Base-by-base conservation (phyloP, 2,329 filamentous ascomycete genomes). In the Fonsecaea pedrosoi region DNA sequence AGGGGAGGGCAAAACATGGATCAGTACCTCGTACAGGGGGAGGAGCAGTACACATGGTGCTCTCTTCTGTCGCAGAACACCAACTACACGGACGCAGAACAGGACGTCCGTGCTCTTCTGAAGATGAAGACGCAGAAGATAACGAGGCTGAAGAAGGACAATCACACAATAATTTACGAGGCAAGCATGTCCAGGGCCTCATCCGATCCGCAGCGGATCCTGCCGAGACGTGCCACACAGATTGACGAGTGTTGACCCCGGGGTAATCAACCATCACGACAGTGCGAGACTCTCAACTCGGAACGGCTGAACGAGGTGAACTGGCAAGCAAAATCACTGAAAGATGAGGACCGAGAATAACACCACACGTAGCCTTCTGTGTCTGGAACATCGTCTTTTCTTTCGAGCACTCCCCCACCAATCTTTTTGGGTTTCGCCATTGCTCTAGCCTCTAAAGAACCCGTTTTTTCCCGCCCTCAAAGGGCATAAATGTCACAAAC, bases 21-120 rank as follows among this genome's bases (percentile, higher is more conserved):
- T 21, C 21, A 21, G 21, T 1, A 21, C 21, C 21, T 21, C 21
- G 21, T 21, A 21, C 21, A 21, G 21, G 21, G 21, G 21, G 21
- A 21, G 21, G 21, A 21, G 21, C 21, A 21, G 21, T 21, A 21
- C 21, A 21, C 21, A 21, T 21, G 21, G 1, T 21, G 21, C 21
- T 21, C 21, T 21, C 21, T 21, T 21, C 21, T 21, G 21, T 21
- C 21, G 21, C 21, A 21, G 21, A 1, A 21, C 21, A 21, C 21
- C 21, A 21, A 21, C 21, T 21, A 21, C 56, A 25, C 55, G 18
- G 34, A 10, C 13, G 10, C 15, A 10, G 56, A 25, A 4, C 56
- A 48, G 40, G 56, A 59, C 2, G 56, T 59, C 15, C 35, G 40
- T 40, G 56, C 5, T 3, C 13, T 48, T 32, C 56, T 59, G 8